These are phyloP conservation scores for Hymenoscyphus fraxineus DNA, from an alignment of 2,329 filamentous ascomycete genomes.

Conservation along the genomic window DNA sequence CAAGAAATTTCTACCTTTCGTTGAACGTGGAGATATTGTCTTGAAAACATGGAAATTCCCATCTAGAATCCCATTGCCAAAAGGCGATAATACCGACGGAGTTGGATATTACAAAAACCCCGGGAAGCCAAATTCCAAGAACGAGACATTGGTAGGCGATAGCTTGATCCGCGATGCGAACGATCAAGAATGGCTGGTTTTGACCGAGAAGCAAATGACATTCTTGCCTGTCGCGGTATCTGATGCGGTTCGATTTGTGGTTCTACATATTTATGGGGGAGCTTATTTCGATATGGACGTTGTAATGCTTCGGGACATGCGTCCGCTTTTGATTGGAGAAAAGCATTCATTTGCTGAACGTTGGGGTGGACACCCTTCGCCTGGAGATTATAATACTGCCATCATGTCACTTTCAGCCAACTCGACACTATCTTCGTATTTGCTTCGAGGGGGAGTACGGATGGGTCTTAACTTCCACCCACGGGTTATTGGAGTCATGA, in stretches of 20 bases:
- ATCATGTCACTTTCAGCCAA: constrained; percentile 55
- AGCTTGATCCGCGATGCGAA: constrained; percentile 47
- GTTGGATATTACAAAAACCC: constrained; percentile 47
- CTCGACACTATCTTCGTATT: constrained; percentile 50
- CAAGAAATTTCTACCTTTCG: constrained; percentile 49
- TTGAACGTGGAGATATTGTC: constrained; percentile 49
- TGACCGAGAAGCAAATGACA: constrained; percentile 53
- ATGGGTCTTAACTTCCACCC: constrained; percentile 58
- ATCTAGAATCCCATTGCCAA: constrained; percentile 47
- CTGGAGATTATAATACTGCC: constrained; percentile 55
- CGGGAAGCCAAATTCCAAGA: constrained; percentile 38
- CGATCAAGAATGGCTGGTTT: constrained; percentile 50
- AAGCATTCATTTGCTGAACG: constrained; percentile 50
- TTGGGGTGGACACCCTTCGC: constrained; percentile 49
- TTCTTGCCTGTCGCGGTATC: constrained; percentile 56
- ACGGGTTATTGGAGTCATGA: constrained; percentile 51
- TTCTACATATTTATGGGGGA: constrained; percentile 50
- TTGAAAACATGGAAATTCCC: constrained; percentile 53
- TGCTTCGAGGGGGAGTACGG: constrained; percentile 51
- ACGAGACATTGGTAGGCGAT: constrained; percentile 43
- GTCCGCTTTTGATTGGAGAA: constrained; percentile 48
- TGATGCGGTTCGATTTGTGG: constrained; percentile 52
- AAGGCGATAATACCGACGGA: constrained; percentile 46
- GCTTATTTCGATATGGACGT: constrained; percentile 56
- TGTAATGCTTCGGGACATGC: constrained; percentile 51